Evolutionary conservation across 306 rosid species (phyloP), one percentile per base, ranked within the genome.

Genomic region (Bauhinia variegata): DNA sequence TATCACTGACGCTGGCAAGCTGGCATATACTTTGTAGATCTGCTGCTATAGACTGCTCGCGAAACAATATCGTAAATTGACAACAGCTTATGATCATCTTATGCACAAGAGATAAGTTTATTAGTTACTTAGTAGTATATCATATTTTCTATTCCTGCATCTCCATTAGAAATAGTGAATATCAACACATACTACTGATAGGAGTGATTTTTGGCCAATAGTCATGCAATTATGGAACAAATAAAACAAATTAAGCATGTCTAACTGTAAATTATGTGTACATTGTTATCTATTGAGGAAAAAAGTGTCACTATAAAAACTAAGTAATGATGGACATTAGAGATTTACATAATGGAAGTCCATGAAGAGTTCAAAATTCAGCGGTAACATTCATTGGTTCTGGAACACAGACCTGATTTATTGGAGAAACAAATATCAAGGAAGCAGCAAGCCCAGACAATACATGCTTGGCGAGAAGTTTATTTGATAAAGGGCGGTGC

Each of bases 401-500:
- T 36, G 64, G 55, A 44, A 44, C 46, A 54, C 81, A 68, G 50
- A 89, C 98, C 98, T 83, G 97, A 71, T 84, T 72, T 38, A 63
- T 9, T 78, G 81, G 89, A 67, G 95, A 88, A 69, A 89, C 16
- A 66, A 84, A 68, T 58, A 93, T 69, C 72, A 89, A 54, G 16
- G 98, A 79, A 78, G 90, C 95, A 63, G 96, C 91, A 56, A 89
- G 58, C 11, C 86, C 87, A 37, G 98, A 75, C 17, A 93, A 54
- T 39, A 80, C 78, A 80, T 82, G 83, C 65, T 79, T 85, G 63
- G 86, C 73, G 79, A 85, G 70, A 49, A 80, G 67, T 78, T 81
- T 83, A 63, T 66, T 76, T 55, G 77, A 67, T 63, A 52, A 5
- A 58, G 78, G 72, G 66, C 71, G 70, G 80, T 84, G 28, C 28